These are phyloP conservation scores for Arthrobotrys iridis DNA, from an alignment of 2,329 filamentous ascomycete species.

Conservation along the genomic window DNA sequence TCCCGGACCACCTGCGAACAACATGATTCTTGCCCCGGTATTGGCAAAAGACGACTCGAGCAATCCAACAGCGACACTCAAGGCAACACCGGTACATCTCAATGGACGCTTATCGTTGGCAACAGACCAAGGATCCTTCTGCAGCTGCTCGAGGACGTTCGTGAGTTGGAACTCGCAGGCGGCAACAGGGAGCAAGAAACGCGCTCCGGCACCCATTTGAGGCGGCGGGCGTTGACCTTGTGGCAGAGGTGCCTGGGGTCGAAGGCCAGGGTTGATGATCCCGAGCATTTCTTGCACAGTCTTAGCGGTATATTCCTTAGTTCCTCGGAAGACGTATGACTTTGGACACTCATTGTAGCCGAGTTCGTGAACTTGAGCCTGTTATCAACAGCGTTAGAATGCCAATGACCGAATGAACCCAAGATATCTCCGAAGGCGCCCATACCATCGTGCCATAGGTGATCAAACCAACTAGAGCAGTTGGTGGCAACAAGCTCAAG, in stretches of 20 bases:
- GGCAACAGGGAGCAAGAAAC: conserved; percentile 92
- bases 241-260: conserved; percentile 75
- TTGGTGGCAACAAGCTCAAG: conserved; percentile 80
- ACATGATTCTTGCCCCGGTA: conserved; percentile 92
- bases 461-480: conserved; percentile 82
- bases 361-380: conserved; percentile 96
- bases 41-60: conserved; percentile 97
- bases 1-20: conserved; percentile 92
- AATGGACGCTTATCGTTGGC: conserved; percentile 89
- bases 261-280: conserved; percentile 75
- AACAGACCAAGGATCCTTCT: conserved; percentile 97
- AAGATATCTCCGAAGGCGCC: conserved; percentile 51
- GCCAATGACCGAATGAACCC: background rate
- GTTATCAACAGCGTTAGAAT: conserved; percentile 32
- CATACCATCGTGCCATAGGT: conserved; percentile 92
- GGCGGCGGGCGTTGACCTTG: conserved; percentile 71
- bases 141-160: conserved; percentile 91
- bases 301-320: conserved; percentile 97
- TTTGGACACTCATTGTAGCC: conserved; percentile 98
- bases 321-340: conserved; percentile 97
- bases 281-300: conserved; percentile 99
- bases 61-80: conserved; percentile 91
- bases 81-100: conserved; percentile 93
- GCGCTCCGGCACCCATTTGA: conserved; percentile 75
- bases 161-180: conserved; percentile 98